A percentile compares a stretch with the other conserved stretches of the same genome.
Evolutionary conservation across 495 filamentous ascomycete species (phyloP).

Genomic region (Xylaria nigripes): DNA sequence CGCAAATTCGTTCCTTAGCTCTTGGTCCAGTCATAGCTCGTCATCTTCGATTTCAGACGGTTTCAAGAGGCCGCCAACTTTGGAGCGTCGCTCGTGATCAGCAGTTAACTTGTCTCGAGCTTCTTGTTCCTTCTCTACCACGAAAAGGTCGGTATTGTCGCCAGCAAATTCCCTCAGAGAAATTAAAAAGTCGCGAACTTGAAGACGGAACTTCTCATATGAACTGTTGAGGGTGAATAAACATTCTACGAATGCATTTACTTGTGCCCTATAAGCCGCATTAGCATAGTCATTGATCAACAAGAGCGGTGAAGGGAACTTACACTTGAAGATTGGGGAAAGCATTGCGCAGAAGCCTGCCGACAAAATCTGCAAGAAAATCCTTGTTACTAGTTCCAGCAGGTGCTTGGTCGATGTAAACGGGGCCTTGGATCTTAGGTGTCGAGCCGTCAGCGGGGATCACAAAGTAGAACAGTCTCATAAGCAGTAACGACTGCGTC

Average conservation of each 20-base stretch:
- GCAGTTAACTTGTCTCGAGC: constrained; percentile 68
- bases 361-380: constrained; percentile 80
- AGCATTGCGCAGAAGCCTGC: constrained; percentile 75
- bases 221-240: constrained; percentile 76
- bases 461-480: constrained; percentile 93
- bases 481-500: constrained; percentile 84
- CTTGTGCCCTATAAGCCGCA: constrained; percentile 57
- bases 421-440: constrained; percentile 82
- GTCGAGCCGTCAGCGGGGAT: constrained; percentile 50
- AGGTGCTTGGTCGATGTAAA: constrained; percentile 75
- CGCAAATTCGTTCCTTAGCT: constrained; percentile 53
- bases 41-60: constrained; percentile 92
- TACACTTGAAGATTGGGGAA: constrained; percentile 91
- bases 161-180: constrained; percentile 93
- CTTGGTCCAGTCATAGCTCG: constrained; percentile 77
- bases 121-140: constrained; percentile 84
- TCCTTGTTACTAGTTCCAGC: constrained; percentile 78
- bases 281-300: constrained; percentile 28
- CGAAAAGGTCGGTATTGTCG: constrained; percentile 87
- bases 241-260: constrained; percentile 77
- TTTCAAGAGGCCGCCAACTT: constrained; percentile 85
- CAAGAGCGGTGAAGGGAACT: constrained; percentile 27
- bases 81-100: constrained; percentile 80
- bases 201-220: constrained; percentile 82
- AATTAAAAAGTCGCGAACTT: constrained; percentile 93